phyloP scores from a whole-genome alignment of 1,284 basidiomycete species.

The Termitomyces sp. region DNA sequence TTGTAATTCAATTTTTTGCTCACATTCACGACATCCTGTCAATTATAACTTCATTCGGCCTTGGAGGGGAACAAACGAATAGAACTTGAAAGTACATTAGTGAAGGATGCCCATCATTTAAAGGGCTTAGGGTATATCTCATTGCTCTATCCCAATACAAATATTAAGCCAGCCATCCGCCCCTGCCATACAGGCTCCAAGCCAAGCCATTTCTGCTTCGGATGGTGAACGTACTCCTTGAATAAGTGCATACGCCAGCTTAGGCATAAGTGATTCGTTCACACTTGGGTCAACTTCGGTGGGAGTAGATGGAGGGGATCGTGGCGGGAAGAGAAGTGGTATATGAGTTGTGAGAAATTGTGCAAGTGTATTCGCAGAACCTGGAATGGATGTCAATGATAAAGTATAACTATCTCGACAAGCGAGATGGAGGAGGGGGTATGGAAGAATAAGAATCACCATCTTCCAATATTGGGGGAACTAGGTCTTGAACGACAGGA shows the following conservation, averaged over 20 bases:
- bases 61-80: neutral
- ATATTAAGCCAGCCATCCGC: conserved; percentile 94
- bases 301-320: conserved; percentile 35
- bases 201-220: conserved; percentile 89
- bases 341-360: conserved; percentile 59
- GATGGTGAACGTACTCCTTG: conserved; percentile 86
- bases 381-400: conserved; percentile 30
- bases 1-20: too few species aligned
- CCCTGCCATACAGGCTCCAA: conserved; percentile 84
- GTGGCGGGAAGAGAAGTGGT: conserved; percentile 61
- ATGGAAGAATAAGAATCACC: conserved; percentile 35
- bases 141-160: conserved; percentile 57
- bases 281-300: conserved; percentile 34
- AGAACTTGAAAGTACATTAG: conserved; percentile 1
- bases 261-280: conserved; percentile 30
- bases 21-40: neutral
- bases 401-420: neutral
- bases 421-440: neutral
- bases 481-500: conserved; percentile 85
- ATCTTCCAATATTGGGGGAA: conserved; percentile 71
- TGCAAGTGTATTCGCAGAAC: conserved; percentile 54
- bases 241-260: conserved; percentile 67
- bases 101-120: neutral
- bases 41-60: neutral
- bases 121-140: conserved; percentile 2